Evolutionary conservation across 2,329 filamentous ascomycete genomes (phyloP), one percentile per base, ranked within the genome.

Genomic region (Chalara sp.): DNA sequence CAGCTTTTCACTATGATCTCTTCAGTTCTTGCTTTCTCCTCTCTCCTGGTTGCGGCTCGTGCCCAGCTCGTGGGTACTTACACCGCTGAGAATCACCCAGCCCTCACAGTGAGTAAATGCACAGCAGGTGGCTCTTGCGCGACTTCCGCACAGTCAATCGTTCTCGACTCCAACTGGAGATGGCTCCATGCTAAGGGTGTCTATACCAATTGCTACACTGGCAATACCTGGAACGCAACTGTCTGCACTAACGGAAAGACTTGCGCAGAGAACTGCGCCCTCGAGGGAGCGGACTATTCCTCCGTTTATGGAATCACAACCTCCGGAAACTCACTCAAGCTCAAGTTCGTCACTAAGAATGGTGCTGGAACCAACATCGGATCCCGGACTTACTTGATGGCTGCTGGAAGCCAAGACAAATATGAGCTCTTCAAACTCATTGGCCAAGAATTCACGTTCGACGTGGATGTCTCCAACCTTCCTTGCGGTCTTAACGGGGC

Each of bases 401-500:
- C 78, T 59, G 70, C 74, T 48, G 78, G 60, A 33, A 61, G 58
- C 44, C 48, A 80, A 40, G 73, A 72, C 55, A 78, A 76, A 51
- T 88, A 89, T 68, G 72, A 86, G 69, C 76, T 80, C 65, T 80
- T 87, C 68, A 74, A 81, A 55, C 73, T 87, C 54, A 72, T 81
- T 51, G 79, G 78, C 67, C 77, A 84, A 64, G 84, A 89, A 67
- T 83, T 89, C 70, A 83, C 82, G 51, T 87, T 88, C 56, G 83
- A 87, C 51, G 84, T 87, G 39, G 85, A 89, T 64, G 79, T 86
- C 41, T 86, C 83, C 41, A 77, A 78, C 59, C 72, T 87, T 32
- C 78, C 79, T 55, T 89, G 86, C 63, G 85, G 85, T 56, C 70
- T 89, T 53, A 88, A 89, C 68, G 84, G 84, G 51, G 84, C 84